phyloP scores from a whole-genome alignment of 2,329 filamentous ascomycete species.

The Penicillium olsonii region DNA sequence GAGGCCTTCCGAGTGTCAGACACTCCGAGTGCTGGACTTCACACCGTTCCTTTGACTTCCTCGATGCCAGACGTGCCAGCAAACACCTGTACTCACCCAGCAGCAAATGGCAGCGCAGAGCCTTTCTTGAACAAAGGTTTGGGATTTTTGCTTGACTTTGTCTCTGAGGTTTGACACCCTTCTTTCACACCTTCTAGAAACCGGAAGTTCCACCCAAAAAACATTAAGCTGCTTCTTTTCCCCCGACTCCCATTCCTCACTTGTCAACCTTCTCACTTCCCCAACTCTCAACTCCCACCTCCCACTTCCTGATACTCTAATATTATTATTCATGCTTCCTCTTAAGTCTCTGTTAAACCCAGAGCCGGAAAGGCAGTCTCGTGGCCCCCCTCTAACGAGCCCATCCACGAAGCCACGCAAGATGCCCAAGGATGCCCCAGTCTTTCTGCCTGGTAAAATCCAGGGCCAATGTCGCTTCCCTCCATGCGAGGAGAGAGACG shows the following conservation, averaged over 20 bases:
- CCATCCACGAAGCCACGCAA: conserved; percentile 51
- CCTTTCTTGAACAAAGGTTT: conserved; percentile 25
- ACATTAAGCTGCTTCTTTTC: conserved; percentile 14
- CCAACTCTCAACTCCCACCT: background rate
- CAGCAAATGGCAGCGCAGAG: conserved; percentile 9
- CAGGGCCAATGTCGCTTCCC: conserved; percentile 71
- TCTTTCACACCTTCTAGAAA: conserved; percentile 30
- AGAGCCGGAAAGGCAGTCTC: conserved; percentile 40
- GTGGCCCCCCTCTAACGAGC: conserved; percentile 11
- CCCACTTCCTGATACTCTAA: conserved; percentile 3
- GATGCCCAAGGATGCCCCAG: conserved; percentile 64
- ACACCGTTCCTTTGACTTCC: conserved; percentile 15
- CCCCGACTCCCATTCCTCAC: conserved; percentile 7
- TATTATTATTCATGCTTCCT: conserved; percentile 57
- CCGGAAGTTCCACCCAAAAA: conserved; percentile 16
- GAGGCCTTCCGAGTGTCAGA: conserved; percentile 11
- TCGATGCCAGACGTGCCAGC: conserved; percentile 15
- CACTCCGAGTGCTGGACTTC: conserved; percentile 11
- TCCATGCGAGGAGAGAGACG: conserved; percentile 69
- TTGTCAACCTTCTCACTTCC: conserved; percentile 2
- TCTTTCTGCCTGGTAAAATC: conserved; percentile 62
- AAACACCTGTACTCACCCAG: conserved; percentile 24
- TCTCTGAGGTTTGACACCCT: conserved; percentile 17
- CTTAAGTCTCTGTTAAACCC: conserved; percentile 69
- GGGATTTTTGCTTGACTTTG: conserved; percentile 18